Base-by-base conservation (phyloP, 129 eudicot species). In the Apium graveolens region DNA sequence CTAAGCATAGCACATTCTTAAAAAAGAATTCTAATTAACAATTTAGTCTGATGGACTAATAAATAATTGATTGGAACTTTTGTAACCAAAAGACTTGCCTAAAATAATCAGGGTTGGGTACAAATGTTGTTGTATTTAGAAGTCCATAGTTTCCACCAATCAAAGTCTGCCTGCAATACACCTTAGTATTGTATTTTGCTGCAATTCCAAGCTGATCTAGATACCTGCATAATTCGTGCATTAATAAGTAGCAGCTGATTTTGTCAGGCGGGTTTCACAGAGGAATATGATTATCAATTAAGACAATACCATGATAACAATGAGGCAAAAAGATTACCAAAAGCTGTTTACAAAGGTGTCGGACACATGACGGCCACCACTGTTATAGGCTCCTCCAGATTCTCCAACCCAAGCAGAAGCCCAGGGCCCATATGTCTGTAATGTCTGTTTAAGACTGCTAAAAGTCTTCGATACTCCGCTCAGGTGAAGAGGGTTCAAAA, bases 341-440 rank as follows among this genome's bases (percentile, higher is more conserved):
- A 96, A 96, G 88, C 99, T 87, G 82, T 96, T 73, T 24, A 92
- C 83, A 27, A 96, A 96, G 41, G 97, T 81, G 81, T 96, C 86
- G 29, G 99, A 96, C 71, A 92, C 90, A 78, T 80, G 83, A 62
- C 39, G 84, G 41, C 95, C 99, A 12, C 99, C 99, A 68, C 89
- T 96, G 88, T 96, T 96, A 83, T 70, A 96, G 77, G 96, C 97
- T 53, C 99, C 99, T 17, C 99, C 99, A 62, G 99, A 86, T 82
- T 96, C 99, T 51, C 99, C 97, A 18, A 96, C 90, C 99, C 99
- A 96, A 63, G 97, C 96, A 43, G 92, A 88, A 44, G 99, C 81
- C 99, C 99, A 96, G 14, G 97, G 97, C 46, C 97, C 99, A 80
- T 82, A 76, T 6, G 38, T 82, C 80, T 86, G 76, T 73, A 95